Evolutionary conservation across 1,139 yeast genomes (phyloP).

Genomic region (Pichia cactophila): DNA sequence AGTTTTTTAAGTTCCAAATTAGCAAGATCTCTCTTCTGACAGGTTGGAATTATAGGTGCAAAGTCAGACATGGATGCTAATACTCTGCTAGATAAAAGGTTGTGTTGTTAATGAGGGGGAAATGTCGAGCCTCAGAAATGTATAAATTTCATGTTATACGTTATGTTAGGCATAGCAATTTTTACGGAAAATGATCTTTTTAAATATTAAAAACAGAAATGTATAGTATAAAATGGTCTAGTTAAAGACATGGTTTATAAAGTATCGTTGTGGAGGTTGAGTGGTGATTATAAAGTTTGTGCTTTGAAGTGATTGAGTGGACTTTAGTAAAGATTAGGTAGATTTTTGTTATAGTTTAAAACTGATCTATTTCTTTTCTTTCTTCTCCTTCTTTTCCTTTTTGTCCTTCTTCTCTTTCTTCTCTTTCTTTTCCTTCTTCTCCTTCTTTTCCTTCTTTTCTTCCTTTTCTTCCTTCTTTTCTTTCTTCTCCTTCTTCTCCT

Average conservation of each 20-base stretch:
- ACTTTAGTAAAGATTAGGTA: background rate
- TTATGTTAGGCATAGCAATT: background rate
- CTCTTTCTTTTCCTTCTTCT: constrained; percentile 37
- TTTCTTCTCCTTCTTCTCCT: constrained; percentile 30
- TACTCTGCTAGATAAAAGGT: too few relatives aligned
- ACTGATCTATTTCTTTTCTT: constrained; percentile 38
- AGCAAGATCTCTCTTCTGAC: constrained; percentile 4
- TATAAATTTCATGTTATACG: too few relatives aligned
- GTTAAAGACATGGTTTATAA: constrained; percentile 1
- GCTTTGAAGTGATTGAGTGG: background rate
- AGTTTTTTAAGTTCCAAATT: constrained; percentile 16
- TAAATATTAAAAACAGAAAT: constrained; percentile 10
- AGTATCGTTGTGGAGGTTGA: constrained; percentile 2
- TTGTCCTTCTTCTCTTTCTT: constrained; percentile 33
- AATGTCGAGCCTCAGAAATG: too few relatives aligned
- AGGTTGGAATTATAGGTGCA: constrained; percentile 1
- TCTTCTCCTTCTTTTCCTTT: constrained; percentile 33
- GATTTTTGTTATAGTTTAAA: constrained; percentile 21
- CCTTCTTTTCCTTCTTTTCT: constrained; percentile 41
- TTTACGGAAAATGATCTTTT: constrained; percentile 1
- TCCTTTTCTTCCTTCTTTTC: constrained; percentile 30
- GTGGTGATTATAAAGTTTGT: background rate
- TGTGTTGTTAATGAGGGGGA: too few relatives aligned
- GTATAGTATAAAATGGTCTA: constrained; percentile 2
- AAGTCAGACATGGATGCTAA: background rate